Evolutionary conservation across 306 rosid species (phyloP), one percentile per base, ranked within the genome.

Genomic region (Begonia loranthoides): DNA sequence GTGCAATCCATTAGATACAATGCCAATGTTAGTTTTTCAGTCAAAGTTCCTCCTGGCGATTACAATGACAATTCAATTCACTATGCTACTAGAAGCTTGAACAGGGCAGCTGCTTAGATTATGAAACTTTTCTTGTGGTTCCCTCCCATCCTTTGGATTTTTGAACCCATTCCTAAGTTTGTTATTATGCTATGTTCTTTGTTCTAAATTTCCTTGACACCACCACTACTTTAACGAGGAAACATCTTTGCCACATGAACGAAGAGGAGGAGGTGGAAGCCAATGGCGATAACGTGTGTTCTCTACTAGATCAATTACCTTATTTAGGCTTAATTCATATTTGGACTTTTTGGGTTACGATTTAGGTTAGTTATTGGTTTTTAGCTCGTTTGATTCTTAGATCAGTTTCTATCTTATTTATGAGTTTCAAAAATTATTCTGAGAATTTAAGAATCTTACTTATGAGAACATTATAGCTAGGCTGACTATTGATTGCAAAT

Each of bases 81-180:
- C 52, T 73, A 84, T 2, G 75, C 79, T 46, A 67, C 76, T 0
- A 70, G 77, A 66, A 77, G 65, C 47, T 67, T 88, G 84, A 88
- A 84, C 14, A 75, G 11, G 96, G 84, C 47, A 77, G 93, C 55
- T 10, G 57, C 55, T 68, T 79, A 93, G 96, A 45, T 55, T 84
- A 58, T 55, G 93, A 66, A 83, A 93, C 15, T 84, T 84, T 65
- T 84, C 79, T 65, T 40, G 84, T 38, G 81, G 33, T 81, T 88
- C 57, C 76, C 93, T 49, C 80, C 79, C 80, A 73, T 88, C 77
- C 84, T 88, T 6, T 88, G 89, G 96, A 81, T 84, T 43, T 84
- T 79, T 64, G 95, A 93, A 1, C 84, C 96, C 19, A 81, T 88
- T 9, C 82, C 88, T 21, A 88, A 61, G 69, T 46, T 38, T 79